A percentile compares a stretch with the other conserved stretches of the same genome.
Conservation (phyloP, 163 green algal species). For the Chlamydomonas reinhardtii region DNA sequence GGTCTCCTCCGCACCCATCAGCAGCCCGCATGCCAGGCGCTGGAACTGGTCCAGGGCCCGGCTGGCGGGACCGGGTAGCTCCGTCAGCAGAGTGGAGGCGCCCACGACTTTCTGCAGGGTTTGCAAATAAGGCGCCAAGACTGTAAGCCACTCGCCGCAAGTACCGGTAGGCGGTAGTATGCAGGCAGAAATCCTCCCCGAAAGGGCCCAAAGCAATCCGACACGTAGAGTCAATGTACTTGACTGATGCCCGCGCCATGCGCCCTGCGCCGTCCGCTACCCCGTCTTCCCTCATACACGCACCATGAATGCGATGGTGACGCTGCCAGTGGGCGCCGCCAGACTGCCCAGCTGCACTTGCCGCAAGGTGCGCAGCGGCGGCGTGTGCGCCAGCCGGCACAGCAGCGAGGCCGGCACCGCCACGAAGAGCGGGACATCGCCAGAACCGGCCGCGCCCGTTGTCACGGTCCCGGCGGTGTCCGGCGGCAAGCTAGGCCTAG, state of each 20-base stretch:
- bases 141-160: too few relatives aligned
- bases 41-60: constrained; percentile 13
- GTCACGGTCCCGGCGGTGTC: not conserved
- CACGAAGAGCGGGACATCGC: not conserved
- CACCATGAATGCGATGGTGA: constrained; percentile 1
- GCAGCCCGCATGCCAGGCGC: constrained; percentile 8
- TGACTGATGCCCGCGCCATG: too few relatives aligned
- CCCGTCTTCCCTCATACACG: not conserved
- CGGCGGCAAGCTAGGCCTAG: too few relatives aligned
- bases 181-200: too few relatives aligned
- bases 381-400: not conserved
- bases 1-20: too few relatives aligned
- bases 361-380: not conserved
- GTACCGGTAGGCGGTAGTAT: too few relatives aligned
- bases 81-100: not conserved
- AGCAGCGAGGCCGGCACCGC: not conserved
- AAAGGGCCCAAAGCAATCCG: too few relatives aligned
- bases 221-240: too few relatives aligned
- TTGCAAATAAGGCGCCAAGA: too few relatives aligned
- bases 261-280: too few relatives aligned
- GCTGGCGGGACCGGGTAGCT: not conserved
- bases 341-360: not conserved
- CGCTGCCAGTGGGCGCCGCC: not conserved
- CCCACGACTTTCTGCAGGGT: not conserved
- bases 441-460: not conserved